phyloP scores from a whole-genome alignment of 495 filamentous ascomycete genomes.

The Recurvomyces mirabilis region DNA sequence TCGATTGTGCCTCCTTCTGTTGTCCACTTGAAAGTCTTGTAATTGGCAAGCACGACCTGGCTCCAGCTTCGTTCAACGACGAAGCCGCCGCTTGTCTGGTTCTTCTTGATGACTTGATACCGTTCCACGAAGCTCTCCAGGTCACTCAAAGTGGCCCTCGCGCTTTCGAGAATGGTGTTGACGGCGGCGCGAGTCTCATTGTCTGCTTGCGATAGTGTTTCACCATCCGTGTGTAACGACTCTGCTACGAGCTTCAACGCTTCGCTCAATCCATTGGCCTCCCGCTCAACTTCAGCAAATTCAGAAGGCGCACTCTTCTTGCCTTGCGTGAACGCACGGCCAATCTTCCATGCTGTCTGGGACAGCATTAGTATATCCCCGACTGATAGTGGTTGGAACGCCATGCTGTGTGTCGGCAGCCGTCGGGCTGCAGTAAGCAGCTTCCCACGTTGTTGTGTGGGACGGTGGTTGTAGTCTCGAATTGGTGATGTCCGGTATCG shows the following conservation, averaged over 20 bases:
- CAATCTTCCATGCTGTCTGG: constrained; percentile 33
- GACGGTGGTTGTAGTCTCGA: background rate
- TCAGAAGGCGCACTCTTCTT: constrained; percentile 29
- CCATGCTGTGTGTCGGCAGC: too few relatives aligned
- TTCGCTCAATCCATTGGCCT: constrained; percentile 30
- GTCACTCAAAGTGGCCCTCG: constrained; percentile 27
- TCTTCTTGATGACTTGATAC: constrained; percentile 31
- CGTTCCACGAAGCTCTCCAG: constrained; percentile 31
- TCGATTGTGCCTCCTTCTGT: constrained; percentile 30
- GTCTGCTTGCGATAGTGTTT: constrained; percentile 26
- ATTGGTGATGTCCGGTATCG: too few relatives aligned
- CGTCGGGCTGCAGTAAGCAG: too few relatives aligned
- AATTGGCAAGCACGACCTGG: constrained; percentile 27
- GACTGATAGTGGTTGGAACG: constrained; percentile 13
- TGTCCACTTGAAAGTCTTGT: constrained; percentile 33
- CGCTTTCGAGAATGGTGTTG: constrained; percentile 26
- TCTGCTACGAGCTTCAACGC: constrained; percentile 32
- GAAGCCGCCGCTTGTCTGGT: constrained; percentile 24
- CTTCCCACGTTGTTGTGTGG: background rate
- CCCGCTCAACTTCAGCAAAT: constrained; percentile 32
- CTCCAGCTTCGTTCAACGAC: constrained; percentile 30
- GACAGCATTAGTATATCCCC: constrained; percentile 36
- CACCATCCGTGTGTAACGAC: constrained; percentile 29
- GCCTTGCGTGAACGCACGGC: constrained; percentile 34
- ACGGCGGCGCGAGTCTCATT: constrained; percentile 24